Evolutionary conservation across 768 basidiomycete genomes (phyloP).

Genomic region (Heimioporus sp.): DNA sequence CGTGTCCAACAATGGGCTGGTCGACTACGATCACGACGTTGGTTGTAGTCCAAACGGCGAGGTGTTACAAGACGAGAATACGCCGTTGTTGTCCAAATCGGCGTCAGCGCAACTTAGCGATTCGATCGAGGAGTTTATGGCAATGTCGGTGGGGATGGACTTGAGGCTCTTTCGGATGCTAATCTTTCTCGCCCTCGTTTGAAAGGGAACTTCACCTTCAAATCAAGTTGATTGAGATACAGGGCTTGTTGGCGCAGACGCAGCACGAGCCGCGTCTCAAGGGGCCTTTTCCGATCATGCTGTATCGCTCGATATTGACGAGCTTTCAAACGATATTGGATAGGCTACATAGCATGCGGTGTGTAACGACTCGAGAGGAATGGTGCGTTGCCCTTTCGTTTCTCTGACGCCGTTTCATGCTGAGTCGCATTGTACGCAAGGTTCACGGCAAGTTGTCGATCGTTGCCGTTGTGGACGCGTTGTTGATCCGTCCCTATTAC

Average conservation of each 20-base stretch:
- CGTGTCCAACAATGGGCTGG: constrained; percentile 76
- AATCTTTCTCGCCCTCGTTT: background rate
- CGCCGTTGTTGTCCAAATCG: constrained; percentile 32
- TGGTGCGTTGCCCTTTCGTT: constrained; percentile 51
- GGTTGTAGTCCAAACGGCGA: constrained; percentile 2
- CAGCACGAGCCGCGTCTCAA: constrained; percentile 93
- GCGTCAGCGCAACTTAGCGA: constrained; percentile 47
- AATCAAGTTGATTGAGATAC: constrained; percentile 82
- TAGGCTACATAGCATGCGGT: constrained; percentile 91
- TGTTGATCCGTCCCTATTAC: background rate
- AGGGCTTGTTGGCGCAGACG: constrained; percentile 82
- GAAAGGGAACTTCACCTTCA: constrained; percentile 93
- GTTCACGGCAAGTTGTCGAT: constrained; percentile 59
- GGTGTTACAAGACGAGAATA: constrained; percentile 26
- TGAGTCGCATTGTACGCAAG: constrained; percentile 40
- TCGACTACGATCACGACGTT: constrained; percentile 38
- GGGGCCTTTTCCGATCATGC: constrained; percentile 85
- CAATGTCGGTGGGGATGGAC: constrained; percentile 60
- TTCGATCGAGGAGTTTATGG: constrained; percentile 86
- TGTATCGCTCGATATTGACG: constrained; percentile 82
- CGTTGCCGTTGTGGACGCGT: background rate
- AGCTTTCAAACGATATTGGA: constrained; percentile 86
- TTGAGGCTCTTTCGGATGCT: background rate
- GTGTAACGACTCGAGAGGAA: constrained; percentile 94
- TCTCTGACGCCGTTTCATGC: constrained; percentile 1